Percentiles rank a stretch among this genome's conserved stretches.
Conservation (phyloP, 2,329 filamentous ascomycete species). For the Aspergillus novoparasiticus region DNA sequence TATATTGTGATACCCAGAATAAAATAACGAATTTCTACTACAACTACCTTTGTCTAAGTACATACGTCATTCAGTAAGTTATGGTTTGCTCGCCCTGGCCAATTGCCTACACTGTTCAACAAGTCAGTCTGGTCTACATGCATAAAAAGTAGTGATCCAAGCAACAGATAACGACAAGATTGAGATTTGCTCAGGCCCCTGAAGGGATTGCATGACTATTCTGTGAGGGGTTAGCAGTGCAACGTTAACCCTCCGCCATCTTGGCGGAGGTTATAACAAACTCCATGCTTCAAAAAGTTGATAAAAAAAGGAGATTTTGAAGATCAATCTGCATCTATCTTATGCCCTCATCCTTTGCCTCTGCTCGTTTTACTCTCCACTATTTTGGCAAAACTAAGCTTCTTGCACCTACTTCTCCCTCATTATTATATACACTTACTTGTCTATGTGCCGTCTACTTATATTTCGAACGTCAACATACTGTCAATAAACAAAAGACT, state of each 20-base stretch:
- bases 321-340: not conserved
- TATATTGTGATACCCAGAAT: conserved; percentile 2
- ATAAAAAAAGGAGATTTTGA: not conserved
- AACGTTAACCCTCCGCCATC: not conserved
- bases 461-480: no score
- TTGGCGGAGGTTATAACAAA: not conserved
- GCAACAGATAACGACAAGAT: not conserved
- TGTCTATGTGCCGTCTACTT: not conserved
- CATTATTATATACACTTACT: not conserved
- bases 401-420: not conserved
- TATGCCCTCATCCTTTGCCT: not conserved
- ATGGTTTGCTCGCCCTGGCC: not conserved
- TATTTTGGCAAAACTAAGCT: not conserved
- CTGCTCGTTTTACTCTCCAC: not conserved
- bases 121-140: not conserved
- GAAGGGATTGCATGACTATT: not conserved
- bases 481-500: no score
- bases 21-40: not conserved
- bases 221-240: not conserved
- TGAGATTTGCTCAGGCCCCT: not conserved
- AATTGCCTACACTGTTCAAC: not conserved
- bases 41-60: not conserved
- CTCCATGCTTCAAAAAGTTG: not conserved
- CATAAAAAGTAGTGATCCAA: not conserved
- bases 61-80: not conserved